These are phyloP conservation scores for Trametes polyzona DNA, from an alignment of 1,284 basidiomycete species.

Conservation along the genomic window DNA sequence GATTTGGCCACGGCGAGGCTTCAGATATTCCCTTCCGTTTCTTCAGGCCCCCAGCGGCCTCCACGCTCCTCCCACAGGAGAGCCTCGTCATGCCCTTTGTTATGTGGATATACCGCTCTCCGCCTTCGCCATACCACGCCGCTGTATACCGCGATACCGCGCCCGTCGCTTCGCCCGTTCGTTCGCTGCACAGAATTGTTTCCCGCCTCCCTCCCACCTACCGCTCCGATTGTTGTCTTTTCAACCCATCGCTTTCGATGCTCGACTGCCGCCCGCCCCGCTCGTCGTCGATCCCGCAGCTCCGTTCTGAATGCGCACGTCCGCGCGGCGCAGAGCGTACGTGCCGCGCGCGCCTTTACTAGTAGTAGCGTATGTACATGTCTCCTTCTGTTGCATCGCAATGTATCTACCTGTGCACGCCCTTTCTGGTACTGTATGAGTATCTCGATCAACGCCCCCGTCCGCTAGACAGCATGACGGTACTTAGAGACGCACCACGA, in stretches of 20 bases:
- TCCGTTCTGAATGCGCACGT: background rate
- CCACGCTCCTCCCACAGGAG: background rate
- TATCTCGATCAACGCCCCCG: background rate
- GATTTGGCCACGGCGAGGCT: constrained; percentile 11
- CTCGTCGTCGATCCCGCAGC: constrained; percentile 2
- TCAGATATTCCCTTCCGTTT: background rate
- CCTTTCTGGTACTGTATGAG: background rate
- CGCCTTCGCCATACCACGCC: background rate
- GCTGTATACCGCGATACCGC: constrained; percentile 12
- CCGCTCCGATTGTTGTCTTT: background rate
- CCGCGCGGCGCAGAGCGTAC: background rate
- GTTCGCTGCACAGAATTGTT: background rate
- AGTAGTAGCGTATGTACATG: constrained; percentile 12
- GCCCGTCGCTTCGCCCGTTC: background rate
- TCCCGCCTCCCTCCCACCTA: background rate
- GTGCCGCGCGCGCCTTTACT: background rate
- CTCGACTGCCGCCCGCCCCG: background rate
- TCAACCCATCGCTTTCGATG: constrained; percentile 5
- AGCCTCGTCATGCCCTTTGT: constrained; percentile 4
- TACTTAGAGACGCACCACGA: too few species aligned
- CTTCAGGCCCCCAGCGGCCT: background rate
- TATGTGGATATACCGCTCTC: constrained; percentile 11
- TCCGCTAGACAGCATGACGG: background rate
- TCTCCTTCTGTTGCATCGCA: constrained; percentile 9
- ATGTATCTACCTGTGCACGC: constrained; percentile 14